These are phyloP conservation scores for Aspergillus asperescens DNA, from an alignment of 495 filamentous ascomycete genomes.

Conservation along the genomic window DNA sequence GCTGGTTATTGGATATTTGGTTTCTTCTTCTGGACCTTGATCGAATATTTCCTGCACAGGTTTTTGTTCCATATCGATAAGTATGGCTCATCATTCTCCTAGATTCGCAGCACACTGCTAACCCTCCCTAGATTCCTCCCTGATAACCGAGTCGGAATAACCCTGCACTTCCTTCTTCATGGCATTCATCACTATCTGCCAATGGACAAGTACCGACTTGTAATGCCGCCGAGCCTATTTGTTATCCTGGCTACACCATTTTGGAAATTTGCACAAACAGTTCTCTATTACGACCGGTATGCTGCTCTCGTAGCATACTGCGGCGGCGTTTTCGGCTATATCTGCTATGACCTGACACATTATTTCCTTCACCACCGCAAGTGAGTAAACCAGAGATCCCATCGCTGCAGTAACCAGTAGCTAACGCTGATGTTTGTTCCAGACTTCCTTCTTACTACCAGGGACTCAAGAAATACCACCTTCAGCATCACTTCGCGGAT, in stretches of 20 bases:
- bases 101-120: conserved; percentile 9
- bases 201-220: conserved; percentile 94
- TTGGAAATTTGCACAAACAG: conserved; percentile 81
- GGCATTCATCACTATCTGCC: conserved; percentile 98
- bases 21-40: conserved; percentile 74
- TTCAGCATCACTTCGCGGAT: conserved; percentile 94
- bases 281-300: conserved; percentile 85
- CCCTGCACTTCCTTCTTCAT: conserved; percentile 88
- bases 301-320: conserved; percentile 71
- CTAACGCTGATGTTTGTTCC: conserved; percentile 13
- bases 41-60: conserved; percentile 87
- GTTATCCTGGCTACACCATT: conserved; percentile 79
- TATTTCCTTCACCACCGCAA: conserved; percentile 99
- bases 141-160: conserved; percentile 85
- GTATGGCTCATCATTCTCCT: conserved; percentile 45
- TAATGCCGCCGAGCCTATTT: conserved; percentile 95
- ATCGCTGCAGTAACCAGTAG: background rate
- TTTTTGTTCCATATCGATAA: conserved; percentile 91
- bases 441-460: conserved; percentile 82
- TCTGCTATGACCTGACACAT: conserved; percentile 95
- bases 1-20: conserved; percentile 59
- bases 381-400: conserved; percentile 39
- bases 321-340: conserved; percentile 91
- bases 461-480: conserved; percentile 90
- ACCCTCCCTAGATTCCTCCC: conserved; percentile 63